A percentile compares a stretch with the other conserved stretches of the same genome.
phyloP scores from a whole-genome alignment of 73 alveolate genomes.

The Diophrys sp. region DNA sequence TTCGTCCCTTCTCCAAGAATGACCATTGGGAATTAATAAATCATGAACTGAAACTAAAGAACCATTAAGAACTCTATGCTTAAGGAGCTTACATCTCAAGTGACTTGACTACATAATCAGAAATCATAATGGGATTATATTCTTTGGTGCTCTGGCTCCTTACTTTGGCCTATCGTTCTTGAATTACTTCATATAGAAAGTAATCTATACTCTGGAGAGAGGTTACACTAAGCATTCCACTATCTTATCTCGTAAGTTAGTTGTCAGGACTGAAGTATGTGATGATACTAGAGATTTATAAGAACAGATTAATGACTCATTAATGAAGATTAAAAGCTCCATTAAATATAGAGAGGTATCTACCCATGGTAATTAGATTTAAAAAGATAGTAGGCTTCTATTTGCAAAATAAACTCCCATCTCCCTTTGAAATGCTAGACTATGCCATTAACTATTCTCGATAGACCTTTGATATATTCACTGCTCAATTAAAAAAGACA shows the following conservation, averaged over 20 bases:
- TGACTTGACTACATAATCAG: background rate
- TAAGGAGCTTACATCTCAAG: background rate
- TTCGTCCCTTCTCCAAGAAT: background rate
- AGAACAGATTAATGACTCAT: background rate
- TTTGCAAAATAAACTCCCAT: background rate
- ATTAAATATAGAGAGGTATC: background rate
- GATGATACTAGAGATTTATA: background rate
- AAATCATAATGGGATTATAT: background rate
- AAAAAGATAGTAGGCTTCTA: background rate
- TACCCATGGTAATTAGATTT: background rate
- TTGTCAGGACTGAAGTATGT: background rate
- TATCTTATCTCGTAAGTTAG: background rate
- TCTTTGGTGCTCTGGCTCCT: background rate
- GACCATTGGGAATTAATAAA: background rate
- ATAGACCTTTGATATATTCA: background rate
- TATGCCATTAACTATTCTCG: background rate
- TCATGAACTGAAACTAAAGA: background rate
- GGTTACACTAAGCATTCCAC: background rate
- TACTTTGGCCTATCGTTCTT: background rate
- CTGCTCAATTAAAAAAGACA: background rate
- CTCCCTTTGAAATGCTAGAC: background rate
- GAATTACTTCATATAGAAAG: background rate
- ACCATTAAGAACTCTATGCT: background rate
- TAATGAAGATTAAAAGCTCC: background rate
- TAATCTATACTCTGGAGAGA: background rate